Evolutionary conservation across 331 rosid genomes (phyloP).

Genomic region (Arachis monticola): DNA sequence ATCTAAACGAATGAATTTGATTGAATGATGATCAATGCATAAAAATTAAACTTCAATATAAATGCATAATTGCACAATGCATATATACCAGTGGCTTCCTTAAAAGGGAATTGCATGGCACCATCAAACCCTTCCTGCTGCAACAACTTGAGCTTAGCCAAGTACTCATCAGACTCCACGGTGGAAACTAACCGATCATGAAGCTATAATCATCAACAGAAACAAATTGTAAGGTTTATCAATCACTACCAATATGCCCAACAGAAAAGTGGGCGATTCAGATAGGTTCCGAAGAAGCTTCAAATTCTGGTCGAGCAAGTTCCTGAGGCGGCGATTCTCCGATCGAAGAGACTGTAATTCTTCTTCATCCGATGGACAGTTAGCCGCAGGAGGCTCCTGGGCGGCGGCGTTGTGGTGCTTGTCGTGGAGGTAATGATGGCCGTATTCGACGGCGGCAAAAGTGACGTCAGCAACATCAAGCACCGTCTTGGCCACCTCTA

Average conservation of each 20-base stretch:
- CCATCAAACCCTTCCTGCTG: conserved; percentile 53
- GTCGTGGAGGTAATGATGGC: conserved; percentile 52
- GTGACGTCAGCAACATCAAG: conserved; percentile 96
- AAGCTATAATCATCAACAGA: conserved; percentile 49
- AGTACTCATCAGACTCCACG: conserved; percentile 72
- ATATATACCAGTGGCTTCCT: conserved; percentile 71
- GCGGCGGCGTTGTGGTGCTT: conserved; percentile 8
- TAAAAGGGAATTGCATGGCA: conserved; percentile 79
- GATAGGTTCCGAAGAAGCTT: conserved; percentile 70
- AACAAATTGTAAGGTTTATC: not conserved
- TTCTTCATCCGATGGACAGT: conserved; percentile 30
- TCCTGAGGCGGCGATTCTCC: conserved; percentile 78
- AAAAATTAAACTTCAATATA: not conserved
- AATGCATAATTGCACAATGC: not conserved
- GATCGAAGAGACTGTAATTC: conserved; percentile 66
- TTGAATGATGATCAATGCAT: too few species aligned
- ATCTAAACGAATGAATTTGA: too few species aligned
- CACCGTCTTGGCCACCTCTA: conserved; percentile 86
- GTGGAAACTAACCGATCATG: conserved; percentile 68
- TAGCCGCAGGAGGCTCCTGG: not conserved
- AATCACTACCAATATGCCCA: not conserved
- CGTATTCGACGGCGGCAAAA: conserved; percentile 76
- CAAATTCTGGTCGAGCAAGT: conserved; percentile 70
- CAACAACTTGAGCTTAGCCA: conserved; percentile 61
- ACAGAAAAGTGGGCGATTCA: conserved; percentile 58